Conservation (phyloP, 2,329 filamentous ascomycete genomes). For the Botrytis pseudocinerea region DNA sequence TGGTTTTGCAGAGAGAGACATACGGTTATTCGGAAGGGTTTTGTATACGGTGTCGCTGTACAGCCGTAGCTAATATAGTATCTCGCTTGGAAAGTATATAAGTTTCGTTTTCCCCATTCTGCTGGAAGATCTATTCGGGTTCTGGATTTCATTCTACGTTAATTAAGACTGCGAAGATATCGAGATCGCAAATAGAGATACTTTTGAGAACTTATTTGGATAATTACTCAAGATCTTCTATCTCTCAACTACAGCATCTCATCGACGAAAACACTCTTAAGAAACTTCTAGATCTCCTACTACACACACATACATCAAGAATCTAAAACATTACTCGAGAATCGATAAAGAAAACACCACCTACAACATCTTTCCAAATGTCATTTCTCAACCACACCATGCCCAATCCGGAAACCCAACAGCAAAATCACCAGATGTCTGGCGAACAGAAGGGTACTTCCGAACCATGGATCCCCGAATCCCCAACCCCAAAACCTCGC, state of each 20-base stretch:
- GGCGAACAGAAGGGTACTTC: neutral
- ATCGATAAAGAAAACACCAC: neutral
- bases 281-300: neutral
- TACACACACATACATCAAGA: neutral
- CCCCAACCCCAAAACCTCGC: neutral
- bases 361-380: neutral
- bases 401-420: neutral
- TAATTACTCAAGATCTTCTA: neutral
- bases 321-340: neutral
- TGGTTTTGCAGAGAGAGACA: neutral
- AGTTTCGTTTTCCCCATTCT: neutral
- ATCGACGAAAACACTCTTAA: neutral
- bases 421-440: neutral
- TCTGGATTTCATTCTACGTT: neutral
- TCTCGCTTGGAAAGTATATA: neutral
- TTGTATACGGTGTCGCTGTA: neutral
- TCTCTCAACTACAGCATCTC: neutral
- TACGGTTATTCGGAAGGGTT: neutral
- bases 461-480: neutral
- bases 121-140: neutral
- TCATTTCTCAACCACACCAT: neutral
- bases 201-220: neutral
- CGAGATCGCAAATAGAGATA: neutral
- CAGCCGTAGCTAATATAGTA: neutral
- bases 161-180: neutral